Base-by-base conservation (phyloP, 768 basidiomycete genomes). In the Podaxis carcinomalis region DNA sequence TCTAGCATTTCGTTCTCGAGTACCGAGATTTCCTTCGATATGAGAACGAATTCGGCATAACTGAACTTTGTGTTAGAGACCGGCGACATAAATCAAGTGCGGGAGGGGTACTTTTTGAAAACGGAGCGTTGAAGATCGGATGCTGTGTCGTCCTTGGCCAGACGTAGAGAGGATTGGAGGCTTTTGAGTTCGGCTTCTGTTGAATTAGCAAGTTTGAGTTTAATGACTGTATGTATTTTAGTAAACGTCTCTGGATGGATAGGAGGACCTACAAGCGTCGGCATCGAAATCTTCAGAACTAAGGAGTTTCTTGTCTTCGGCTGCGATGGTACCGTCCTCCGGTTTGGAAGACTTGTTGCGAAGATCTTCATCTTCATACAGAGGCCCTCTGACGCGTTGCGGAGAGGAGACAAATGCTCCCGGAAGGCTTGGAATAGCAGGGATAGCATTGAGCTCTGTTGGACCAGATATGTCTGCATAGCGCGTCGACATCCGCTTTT, bases 1-100 rank as follows among this genome's bases (percentile, higher is more conserved):
- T 98, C 95, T 32, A 98, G 83, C 90, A 98, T 92, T 72, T 98
- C 95, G 69, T 95, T 95, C 77, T 99, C 97, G 27, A 99, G 84
- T 1, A 92, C 89, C 27, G 91, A 89, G 57, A 99, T 96, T 75
- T 98, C 97, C 70, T 98, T 98, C 3, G 97, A 97, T 21, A 99
- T 92, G 58, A 90, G 81, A 27, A 99, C 92, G 70, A 98, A 98
- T 71, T 98, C 94, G 50, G 95, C 92, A 69, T 98, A 98, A 75
- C 96, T 98, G 68, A 21, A 46, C 28, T 32, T 21, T 57, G 47
- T 59, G 50, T 62, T 21, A 67, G 52, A 56, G 27, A 50, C n/a
- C 9, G 37, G 5, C 32, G 9, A 47, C n/a, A 4, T 19, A n/a
- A 23, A 51, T 21, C 23, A 53, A 19, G 56, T 21, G n/a, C 9